Percentiles rank a stretch among this genome's conserved stretches.
Evolutionary conservation across 2,329 filamentous ascomycete genomes (phyloP).

Genomic region (Colletotrichum sp.): DNA sequence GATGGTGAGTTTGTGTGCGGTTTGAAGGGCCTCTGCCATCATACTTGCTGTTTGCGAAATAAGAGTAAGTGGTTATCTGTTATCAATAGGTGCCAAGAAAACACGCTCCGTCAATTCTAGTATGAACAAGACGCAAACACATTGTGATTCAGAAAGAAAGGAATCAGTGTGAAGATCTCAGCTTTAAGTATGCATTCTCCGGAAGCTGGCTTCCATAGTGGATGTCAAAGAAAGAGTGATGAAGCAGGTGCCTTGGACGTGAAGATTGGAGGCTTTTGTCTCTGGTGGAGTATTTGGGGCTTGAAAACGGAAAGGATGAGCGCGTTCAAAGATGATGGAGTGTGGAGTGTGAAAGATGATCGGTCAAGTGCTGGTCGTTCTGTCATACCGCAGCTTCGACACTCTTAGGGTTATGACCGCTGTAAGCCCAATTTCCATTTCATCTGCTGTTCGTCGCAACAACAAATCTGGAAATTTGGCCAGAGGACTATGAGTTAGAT

Average conservation of each 20-base stretch:
- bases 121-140: rapidly evolving
- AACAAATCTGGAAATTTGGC: neutral
- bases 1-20: neutral
- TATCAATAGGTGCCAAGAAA: neutral
- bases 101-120: neutral
- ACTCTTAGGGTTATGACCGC: neutral
- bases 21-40: neutral
- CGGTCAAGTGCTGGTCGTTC: neutral
- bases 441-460: rapidly evolving
- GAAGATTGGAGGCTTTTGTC: neutral
- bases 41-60: neutral
- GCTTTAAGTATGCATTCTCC: neutral
- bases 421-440: neutral
- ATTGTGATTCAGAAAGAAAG: too few species aligned
- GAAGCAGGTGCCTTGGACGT: neutral
- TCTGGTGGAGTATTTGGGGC: neutral
- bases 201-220: neutral
- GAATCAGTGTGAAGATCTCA: rapidly evolving
- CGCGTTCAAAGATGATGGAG: neutral
- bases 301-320: neutral
- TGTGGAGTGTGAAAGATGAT: neutral
- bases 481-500: rapidly evolving
- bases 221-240: neutral
- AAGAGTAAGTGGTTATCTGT: neutral
- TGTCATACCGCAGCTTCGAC: neutral